phyloP scores from a whole-genome alignment of 2,329 filamentous ascomycete genomes.

The Atkinsonella texensis region DNA sequence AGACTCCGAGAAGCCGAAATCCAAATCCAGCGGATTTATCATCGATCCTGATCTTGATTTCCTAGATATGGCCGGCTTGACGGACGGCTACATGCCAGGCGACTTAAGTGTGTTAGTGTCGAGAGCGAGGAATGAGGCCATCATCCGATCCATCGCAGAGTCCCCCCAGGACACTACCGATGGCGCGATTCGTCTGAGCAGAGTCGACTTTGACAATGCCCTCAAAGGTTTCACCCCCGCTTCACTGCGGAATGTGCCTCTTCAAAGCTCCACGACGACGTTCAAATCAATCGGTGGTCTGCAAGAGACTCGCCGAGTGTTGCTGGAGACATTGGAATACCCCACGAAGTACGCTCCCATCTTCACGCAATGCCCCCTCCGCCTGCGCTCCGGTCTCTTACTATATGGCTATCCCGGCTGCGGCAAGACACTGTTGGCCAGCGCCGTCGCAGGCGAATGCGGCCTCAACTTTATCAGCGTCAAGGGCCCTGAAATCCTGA shows the following conservation, averaged over 20 bases:
- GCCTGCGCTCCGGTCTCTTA: slow-evolving; percentile 84
- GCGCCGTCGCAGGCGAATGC: slow-evolving; percentile 94
- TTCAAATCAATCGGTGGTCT: slow-evolving; percentile 89
- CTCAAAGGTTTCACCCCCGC: slow-evolving; percentile 90
- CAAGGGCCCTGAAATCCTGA: slow-evolving; percentile 94
- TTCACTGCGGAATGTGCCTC: slow-evolving; percentile 83
- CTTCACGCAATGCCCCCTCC: slow-evolving; percentile 87
- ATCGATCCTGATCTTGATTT: slow-evolving; percentile 74
- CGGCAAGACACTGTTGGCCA: slow-evolving; percentile 90
- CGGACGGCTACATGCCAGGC: slow-evolving; percentile 96
- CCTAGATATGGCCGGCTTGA: slow-evolving; percentile 83
- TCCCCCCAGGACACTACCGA: slow-evolving; percentile 33
- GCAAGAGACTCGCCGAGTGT: slow-evolving; percentile 72
- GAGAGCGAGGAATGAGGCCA: slow-evolving; percentile 78
- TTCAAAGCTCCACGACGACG: slow-evolving; percentile 85
- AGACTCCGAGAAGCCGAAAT: slow-evolving; percentile 31
- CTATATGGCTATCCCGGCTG: slow-evolving; percentile 94
- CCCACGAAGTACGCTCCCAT: slow-evolving; percentile 97
- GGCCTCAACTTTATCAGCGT: slow-evolving; percentile 97
- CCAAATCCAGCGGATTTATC: slow-evolving; percentile 49
- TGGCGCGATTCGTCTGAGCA: slow-evolving; percentile 48
- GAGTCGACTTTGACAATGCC: slow-evolving; percentile 70
- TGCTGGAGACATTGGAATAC: slow-evolving; percentile 91
- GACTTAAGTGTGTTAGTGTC: slow-evolving; percentile 79
- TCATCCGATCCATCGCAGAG: slow-evolving; percentile 67